These are phyloP conservation scores for Grammothele lineata DNA, from an alignment of 768 basidiomycete species.

Conservation along the genomic window DNA sequence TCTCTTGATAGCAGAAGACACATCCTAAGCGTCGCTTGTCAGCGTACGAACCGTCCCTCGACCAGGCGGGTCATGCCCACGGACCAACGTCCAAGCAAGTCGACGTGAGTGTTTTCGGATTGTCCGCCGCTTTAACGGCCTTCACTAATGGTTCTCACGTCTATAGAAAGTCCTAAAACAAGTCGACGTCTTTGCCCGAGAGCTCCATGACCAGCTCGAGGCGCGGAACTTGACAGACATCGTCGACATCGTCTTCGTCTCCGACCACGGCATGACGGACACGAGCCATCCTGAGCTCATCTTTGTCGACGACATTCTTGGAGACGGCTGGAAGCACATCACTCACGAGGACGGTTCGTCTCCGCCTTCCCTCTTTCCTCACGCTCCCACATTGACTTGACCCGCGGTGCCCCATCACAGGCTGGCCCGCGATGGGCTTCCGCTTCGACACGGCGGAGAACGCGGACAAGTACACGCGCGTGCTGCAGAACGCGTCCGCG, in stretches of 20 bases:
- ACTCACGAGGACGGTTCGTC: slow-evolving; percentile 79
- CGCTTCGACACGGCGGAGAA: slow-evolving; percentile 65
- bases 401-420: slow-evolving; percentile 28
- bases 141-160: not conserved
- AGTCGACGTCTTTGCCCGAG: slow-evolving; percentile 72
- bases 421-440: slow-evolving; percentile 89
- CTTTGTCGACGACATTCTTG: slow-evolving; percentile 80
- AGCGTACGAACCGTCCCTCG: slow-evolving; percentile 84
- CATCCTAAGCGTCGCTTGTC: too few species aligned
- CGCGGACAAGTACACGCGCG: slow-evolving; percentile 47
- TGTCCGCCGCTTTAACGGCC: too few species aligned
- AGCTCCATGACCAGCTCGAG: slow-evolving; percentile 58
- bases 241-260: slow-evolving; percentile 86
- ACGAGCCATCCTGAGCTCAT: slow-evolving; percentile 74
- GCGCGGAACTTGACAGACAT: slow-evolving; percentile 76
- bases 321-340: slow-evolving; percentile 53
- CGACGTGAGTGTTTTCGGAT: slow-evolving; percentile 46
- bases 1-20: too few species aligned
- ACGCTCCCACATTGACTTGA: not conserved
- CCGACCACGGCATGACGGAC: slow-evolving; percentile 90
- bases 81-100: slow-evolving; percentile 68
- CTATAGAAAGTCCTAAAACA: slow-evolving; percentile 54
- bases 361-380: slow-evolving; percentile 23
- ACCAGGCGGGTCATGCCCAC: slow-evolving; percentile 75
- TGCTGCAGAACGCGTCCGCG: slow-evolving; percentile 48